These are phyloP conservation scores for Parachaetomium inaequale DNA, from an alignment of 495 filamentous ascomycete genomes.

Conservation along the genomic window DNA sequence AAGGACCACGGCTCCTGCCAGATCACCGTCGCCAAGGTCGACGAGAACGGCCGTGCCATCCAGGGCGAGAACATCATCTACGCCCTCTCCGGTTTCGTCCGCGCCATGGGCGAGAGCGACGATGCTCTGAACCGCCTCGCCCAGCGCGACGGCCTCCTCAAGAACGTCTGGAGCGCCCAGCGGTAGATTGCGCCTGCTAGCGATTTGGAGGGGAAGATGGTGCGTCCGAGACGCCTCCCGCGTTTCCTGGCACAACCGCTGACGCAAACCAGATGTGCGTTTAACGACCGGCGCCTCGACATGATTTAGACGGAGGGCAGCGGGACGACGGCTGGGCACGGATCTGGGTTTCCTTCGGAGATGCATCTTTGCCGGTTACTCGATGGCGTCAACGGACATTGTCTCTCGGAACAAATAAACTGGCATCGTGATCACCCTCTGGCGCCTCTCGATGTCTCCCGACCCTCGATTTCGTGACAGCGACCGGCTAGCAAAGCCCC, in stretches of 20 bases:
- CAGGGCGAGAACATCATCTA: conserved; percentile 96
- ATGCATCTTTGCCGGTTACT: conserved; percentile 30
- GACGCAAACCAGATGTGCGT: conserved; percentile 26
- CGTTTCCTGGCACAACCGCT: conserved; percentile 4
- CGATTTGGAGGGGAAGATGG: conserved; percentile 25
- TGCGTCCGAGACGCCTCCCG: conserved; percentile 13
- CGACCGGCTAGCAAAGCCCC: conserved; percentile 48
- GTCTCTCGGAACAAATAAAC: conserved; percentile 34
- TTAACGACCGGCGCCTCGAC: conserved; percentile 24
- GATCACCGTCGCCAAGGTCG: conserved; percentile 88
- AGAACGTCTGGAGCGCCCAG: conserved; percentile 91
- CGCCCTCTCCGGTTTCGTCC: conserved; percentile 95
- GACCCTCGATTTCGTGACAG: conserved; percentile 11
- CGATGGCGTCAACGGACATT: conserved; percentile 36
- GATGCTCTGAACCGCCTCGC: conserved; percentile 93
- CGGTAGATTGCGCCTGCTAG: conserved; percentile 48
- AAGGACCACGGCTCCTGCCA: conserved; percentile 95
- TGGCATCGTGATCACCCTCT: conserved; percentile 33
- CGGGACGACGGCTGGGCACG: conserved; percentile 29
- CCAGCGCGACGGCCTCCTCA: conserved; percentile 92
- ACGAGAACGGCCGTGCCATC: conserved; percentile 91
- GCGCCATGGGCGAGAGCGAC: conserved; percentile 95
- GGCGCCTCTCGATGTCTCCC: neutral
- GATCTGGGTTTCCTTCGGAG: conserved; percentile 24
- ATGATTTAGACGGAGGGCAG: conserved; percentile 27